Base-by-base conservation (phyloP, 2,329 filamentous ascomycete species). In the Colletotrichum costaricense region DNA sequence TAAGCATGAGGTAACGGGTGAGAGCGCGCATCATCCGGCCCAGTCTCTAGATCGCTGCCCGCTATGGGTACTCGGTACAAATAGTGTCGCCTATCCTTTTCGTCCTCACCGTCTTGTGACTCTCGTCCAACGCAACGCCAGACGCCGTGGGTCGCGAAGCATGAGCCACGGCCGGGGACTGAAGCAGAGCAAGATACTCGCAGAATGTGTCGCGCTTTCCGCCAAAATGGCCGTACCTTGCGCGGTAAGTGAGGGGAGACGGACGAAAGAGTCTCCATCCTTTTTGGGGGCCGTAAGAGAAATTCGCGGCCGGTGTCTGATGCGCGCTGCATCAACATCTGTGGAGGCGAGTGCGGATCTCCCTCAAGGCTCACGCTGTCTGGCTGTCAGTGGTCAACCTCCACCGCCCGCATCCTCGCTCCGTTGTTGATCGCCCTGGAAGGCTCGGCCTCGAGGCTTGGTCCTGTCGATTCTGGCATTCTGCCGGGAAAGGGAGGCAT, bases 281-380 rank as follows among this genome's bases (percentile, higher is more conserved):
- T 54, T 70, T 56, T 73, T 70, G 70, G 70, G 70, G 67, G 70
- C 67, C 26, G 67, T 35, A 33, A 57, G 54, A 56, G 22, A 49
- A 65, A 56, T 28, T 24, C 54, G 22, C 22, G 12, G 26, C 54
- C 54, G 49, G 46, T 19, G 69, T 54, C 42, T 38, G 62, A 52
- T 33, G 46, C 42, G 35, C 64, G 57, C 46, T 58, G 59, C 69
- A 69, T 69, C 69, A 59, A 26, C 42, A 49, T 57, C 52, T 63
- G 54, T 63, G 59, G 65, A 72, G 22, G 65, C 52, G n/a, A 55
- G 30, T 38, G 59, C 42, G 58, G 58, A 59, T 58, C 42, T 26
- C 30, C 38, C 49, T 49, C 42, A 49, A 19, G 42, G 11, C 49
- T 42, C 38, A 42, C 38, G 38, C 19, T 22, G 54, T 8, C 14